Percentiles rank a stretch among this genome's conserved stretches.
phyloP scores from a whole-genome alignment of 2,329 filamentous ascomycete species.

The Exophiala bonariae region DNA sequence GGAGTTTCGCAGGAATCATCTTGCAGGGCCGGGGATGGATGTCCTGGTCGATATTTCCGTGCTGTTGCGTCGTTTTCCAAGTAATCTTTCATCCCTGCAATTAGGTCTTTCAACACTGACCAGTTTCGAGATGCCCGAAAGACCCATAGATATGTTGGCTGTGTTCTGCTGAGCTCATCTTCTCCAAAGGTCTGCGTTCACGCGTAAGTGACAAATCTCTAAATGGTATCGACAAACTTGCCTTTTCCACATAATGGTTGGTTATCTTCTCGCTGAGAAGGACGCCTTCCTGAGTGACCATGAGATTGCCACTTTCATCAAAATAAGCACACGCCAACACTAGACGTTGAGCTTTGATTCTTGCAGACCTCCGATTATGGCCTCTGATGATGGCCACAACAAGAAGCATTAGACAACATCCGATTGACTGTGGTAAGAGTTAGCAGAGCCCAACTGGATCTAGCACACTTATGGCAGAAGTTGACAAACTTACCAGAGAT shows the following conservation, averaged over 20 bases:
- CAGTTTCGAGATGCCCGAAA: constrained; percentile 80
- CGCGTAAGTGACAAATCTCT: too few relatives aligned
- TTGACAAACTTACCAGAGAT: constrained; percentile 57
- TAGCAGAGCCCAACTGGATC: constrained; percentile 20
- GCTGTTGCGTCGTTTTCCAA: constrained; percentile 54
- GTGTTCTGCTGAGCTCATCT: constrained; percentile 73
- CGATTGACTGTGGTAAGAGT: constrained; percentile 54
- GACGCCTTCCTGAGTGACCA: constrained; percentile 47
- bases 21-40: constrained; percentile 26
- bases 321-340: constrained; percentile 48
- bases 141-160: constrained; percentile 84
- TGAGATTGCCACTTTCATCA: constrained; percentile 43
- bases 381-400: constrained; percentile 56
- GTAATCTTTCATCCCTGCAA: constrained; percentile 72
- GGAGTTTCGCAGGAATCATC: constrained; percentile 33
- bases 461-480: neutral
- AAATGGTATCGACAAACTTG: too few relatives aligned
- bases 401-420: constrained; percentile 62
- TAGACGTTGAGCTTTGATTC: constrained; percentile 62
- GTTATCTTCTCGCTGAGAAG: constrained; percentile 67
- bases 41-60: constrained; percentile 19
- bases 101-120: constrained; percentile 65
- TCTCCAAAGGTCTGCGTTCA: constrained; percentile 55
- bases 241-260: constrained; percentile 69
- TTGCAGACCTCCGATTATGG: constrained; percentile 54